These are phyloP conservation scores for Starmerella tilneyi DNA, from an alignment of 805 yeast species.

Conservation along the genomic window DNA sequence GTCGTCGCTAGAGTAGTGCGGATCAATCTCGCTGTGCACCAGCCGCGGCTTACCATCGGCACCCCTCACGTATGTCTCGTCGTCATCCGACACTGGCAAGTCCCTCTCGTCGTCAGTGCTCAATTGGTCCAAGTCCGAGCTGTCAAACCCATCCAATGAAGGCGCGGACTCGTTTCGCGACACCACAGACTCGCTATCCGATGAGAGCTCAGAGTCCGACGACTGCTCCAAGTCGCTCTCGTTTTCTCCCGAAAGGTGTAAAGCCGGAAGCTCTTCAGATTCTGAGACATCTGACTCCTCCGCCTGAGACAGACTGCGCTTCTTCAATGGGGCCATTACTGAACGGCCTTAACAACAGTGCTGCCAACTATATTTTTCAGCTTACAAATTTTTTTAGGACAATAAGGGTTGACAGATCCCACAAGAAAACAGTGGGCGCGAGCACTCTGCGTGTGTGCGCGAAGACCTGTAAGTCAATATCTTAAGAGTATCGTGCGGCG, in stretches of 20 bases:
- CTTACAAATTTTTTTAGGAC: conserved; percentile 11
- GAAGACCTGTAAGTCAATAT: no score
- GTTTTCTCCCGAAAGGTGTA: conserved; percentile 10
- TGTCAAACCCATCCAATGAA: conserved; percentile 21
- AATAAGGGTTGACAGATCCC: no score
- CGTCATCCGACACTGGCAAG: conserved; percentile 30
- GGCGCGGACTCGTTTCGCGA: conserved; percentile 8
- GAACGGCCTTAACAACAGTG: neutral
- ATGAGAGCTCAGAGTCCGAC: conserved; percentile 1
- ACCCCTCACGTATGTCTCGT: conserved; percentile 28
- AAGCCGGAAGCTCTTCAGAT: conserved; percentile 15
- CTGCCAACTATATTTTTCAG: conserved; percentile 11
- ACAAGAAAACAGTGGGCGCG: no score
- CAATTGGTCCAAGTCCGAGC: conserved; percentile 23
- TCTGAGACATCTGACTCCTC: conserved; percentile 7
- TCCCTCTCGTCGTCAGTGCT: conserved; percentile 35
- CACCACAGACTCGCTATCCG: conserved; percentile 6
- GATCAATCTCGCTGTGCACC: conserved; percentile 81
- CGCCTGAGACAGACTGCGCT: conserved; percentile 9
- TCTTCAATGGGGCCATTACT: conserved; percentile 13
- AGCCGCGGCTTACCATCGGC: conserved; percentile 72
- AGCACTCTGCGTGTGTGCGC: no score
- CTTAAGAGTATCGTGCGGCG: neutral
- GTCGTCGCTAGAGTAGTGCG: conserved; percentile 91
- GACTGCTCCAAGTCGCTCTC: conserved; percentile 11